phyloP scores from a whole-genome alignment of 2,329 filamentous ascomycete species.

The Cladosporium sp. region DNA sequence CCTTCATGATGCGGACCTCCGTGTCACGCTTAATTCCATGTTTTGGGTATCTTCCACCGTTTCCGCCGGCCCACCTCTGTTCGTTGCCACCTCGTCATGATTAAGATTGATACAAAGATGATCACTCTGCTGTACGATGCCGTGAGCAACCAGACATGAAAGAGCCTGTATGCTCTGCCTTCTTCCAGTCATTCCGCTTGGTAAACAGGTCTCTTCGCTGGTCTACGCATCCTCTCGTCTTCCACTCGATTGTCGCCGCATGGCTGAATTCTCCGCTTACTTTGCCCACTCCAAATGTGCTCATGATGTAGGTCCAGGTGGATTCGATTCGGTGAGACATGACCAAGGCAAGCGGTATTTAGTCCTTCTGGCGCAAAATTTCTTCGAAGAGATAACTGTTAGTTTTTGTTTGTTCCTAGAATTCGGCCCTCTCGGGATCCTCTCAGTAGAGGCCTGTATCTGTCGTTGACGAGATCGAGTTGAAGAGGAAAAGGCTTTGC shows the following conservation, averaged over 20 bases:
- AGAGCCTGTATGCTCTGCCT: not conserved
- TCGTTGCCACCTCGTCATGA: not conserved
- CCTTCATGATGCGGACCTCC: not conserved
- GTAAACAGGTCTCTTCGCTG: not conserved
- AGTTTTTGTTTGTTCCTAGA: slow-evolving; percentile 1
- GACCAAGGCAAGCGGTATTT: not conserved
- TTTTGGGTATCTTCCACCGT: not conserved
- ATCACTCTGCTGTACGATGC: not conserved
- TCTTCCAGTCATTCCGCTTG: not conserved
- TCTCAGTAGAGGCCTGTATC: slow-evolving; percentile 54
- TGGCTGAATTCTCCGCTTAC: not conserved
- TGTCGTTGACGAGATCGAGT: slow-evolving; percentile 53
- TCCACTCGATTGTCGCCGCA: not conserved
- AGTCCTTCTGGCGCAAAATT: slow-evolving; percentile 21
- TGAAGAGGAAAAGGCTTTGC: slow-evolving; percentile 58
- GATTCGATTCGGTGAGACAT: not conserved
- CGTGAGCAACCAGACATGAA: not conserved
- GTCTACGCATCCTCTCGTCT: not conserved
- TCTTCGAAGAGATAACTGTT: slow-evolving; percentile 7
- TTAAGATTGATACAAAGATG: not conserved
- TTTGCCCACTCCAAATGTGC: not conserved
- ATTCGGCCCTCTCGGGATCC: not conserved
- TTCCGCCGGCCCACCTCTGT: not conserved
- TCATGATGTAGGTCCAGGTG: not conserved
- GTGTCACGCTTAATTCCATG: not conserved